Base-by-base conservation (phyloP, 352 stramenopile genomes). In the Phytopythium vexans region DNA sequence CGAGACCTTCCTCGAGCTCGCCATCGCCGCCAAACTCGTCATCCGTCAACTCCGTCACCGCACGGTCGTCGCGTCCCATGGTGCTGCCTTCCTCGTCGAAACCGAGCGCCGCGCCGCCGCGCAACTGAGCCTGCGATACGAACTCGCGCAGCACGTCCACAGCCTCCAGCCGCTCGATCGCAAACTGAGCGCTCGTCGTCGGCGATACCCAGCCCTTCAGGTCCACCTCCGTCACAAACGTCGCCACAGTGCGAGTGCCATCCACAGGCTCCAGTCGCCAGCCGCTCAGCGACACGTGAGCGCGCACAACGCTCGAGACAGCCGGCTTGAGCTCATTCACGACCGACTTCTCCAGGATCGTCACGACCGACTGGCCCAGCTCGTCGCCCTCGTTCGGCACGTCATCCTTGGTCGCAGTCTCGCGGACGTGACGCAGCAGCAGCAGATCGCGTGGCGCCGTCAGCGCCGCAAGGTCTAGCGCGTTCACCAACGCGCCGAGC, bases 321-420 rank as follows among this genome's bases (percentile, higher is more conserved):
- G 66, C 52, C 3, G 76, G 72, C 55, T 91, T 91, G 7, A 90
- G 71, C 43, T 91, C 83, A 49, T 81, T 93, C 11, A 66, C 66
- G 14, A 93, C 79, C 15, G 80, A 93, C 51, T 91, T 93, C 50
- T 93, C 83, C 15, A 90, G 56, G 41, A 93, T 86, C 44, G 83
- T 66, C 40, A 86, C 78, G 12, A 90, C 70, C 6, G 77, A 82
- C 51, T 83, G 76, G 0, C 72, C 66, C 51, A 70, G 72, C 44
- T 92, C 72, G 11, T 71, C 73, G 31, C 68, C 56, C 1, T 66
- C 66, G 38, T 77, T 68, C 47, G 70, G 64, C 10, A 59, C 60
- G 27, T 56, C 47, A 6, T 59, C 64, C 14, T 74, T 57, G 4
- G 66, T 62, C 43, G 75, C 74, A 8, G 78, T 81, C 51, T 91